Conservation (phyloP, 345 rosid genomes). For the Acer yangbiense region DNA sequence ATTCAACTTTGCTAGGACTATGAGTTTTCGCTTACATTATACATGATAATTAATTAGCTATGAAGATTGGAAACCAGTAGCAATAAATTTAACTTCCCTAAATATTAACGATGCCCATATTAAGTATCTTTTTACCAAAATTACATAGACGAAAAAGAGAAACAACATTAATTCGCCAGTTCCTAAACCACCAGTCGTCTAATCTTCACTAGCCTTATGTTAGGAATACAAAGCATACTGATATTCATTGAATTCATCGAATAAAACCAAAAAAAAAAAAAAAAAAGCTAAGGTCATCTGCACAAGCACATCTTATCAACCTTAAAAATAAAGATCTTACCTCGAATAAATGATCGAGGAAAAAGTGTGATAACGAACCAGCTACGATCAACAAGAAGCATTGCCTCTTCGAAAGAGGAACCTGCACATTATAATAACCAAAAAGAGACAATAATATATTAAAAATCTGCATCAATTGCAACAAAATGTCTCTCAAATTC, state of each 20-base stretch:
- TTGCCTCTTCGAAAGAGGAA: conserved; percentile 57
- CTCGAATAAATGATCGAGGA: conserved; percentile 75
- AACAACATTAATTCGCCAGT: neutral
- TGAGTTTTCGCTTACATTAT: neutral
- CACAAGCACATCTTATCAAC: neutral
- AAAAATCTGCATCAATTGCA: neutral
- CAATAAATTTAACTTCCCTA: neutral
- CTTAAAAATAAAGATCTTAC: conserved; percentile 23
- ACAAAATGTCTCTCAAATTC: neutral
- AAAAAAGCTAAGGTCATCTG: neutral
- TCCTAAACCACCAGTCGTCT: neutral
- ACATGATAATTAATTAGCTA: neutral
- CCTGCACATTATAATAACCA: conserved; percentile 29
- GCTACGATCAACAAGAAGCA: conserved; percentile 54
- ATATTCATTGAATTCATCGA: neutral
- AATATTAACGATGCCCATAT: neutral
- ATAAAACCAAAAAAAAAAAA: neutral
- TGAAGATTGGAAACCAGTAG: neutral
- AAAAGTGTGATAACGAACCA: conserved; percentile 70
- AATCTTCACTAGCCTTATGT: neutral
- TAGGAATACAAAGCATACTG: neutral
- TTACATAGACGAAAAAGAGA: neutral
- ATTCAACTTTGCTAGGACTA: too few species aligned
- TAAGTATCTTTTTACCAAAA: neutral
- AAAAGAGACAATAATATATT: neutral